Percentiles rank a stretch among this genome's conserved stretches.
phyloP scores from a whole-genome alignment of 345 rosid genomes.

The Schrenkiella parvula region DNA sequence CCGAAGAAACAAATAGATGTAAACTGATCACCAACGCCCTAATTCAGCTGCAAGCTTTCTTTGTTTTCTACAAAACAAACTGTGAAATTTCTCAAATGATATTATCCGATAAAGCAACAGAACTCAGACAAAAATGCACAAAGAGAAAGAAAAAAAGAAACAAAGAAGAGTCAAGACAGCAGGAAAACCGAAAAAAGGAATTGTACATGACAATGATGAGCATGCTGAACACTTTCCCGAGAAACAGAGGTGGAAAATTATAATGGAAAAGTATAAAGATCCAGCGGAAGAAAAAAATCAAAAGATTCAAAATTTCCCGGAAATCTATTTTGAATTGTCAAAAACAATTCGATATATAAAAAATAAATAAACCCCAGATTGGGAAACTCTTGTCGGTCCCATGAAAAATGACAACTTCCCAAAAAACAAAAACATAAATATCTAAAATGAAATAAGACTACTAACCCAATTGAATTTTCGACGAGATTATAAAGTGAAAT shows the following conservation, averaged over 20 bases:
- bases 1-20: background rate
- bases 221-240: background rate
- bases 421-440: background rate
- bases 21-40: conserved; percentile 1
- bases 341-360: background rate
- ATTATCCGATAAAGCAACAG: background rate
- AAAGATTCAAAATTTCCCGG: background rate
- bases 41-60: background rate
- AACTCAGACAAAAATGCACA: background rate
- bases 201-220: background rate
- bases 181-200: background rate
- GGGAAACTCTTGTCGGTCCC: conserved; percentile 36
- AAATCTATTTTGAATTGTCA: background rate
- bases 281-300: background rate
- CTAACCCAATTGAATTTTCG: background rate
- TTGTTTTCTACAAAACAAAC: background rate
- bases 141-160: background rate
- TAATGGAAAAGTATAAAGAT: no score
- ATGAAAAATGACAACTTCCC: conserved; percentile 20
- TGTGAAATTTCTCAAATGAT: background rate
- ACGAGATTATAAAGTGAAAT: background rate
- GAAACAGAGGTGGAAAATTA: background rate
- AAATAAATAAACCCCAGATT: conserved; percentile 17
- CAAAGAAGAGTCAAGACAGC: background rate
- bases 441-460: background rate